Evolutionary conservation across 495 filamentous ascomycete species (phyloP).

Genomic region (Tuber melanosporum): DNA sequence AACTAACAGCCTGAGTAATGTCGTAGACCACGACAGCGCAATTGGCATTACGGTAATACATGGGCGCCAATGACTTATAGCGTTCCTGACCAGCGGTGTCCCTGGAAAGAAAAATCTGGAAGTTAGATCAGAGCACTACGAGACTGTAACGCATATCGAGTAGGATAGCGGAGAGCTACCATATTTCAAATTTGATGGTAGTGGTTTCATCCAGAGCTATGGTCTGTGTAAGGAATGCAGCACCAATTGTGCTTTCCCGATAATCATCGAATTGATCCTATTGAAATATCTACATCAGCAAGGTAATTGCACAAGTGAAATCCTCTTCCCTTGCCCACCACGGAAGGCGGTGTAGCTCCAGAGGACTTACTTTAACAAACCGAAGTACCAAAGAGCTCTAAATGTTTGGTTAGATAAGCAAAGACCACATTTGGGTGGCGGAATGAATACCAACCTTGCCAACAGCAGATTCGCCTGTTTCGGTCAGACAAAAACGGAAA

Average conservation of each 20-base stretch:
- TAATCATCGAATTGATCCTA: constrained; percentile 99
- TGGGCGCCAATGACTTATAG: constrained; percentile 96
- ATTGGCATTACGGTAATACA: constrained; percentile 99
- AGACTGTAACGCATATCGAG: constrained; percentile 1
- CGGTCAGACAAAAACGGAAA: neutral
- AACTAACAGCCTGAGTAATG: constrained; percentile 91
- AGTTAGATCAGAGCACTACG: constrained; percentile 15
- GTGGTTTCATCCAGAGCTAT: constrained; percentile 95
- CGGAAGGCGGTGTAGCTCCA: neutral
- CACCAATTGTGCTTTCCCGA: constrained; percentile 97
- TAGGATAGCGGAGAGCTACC: constrained; percentile 46
- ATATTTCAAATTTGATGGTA: constrained; percentile 99
- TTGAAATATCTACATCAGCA: constrained; percentile 14
- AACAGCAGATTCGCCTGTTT: constrained; percentile 87
- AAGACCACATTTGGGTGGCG: constrained; percentile 12
- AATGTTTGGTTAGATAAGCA: constrained; percentile 45
- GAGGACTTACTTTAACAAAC: constrained; percentile 79
- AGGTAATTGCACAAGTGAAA: constrained; percentile 3
- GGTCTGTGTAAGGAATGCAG: constrained; percentile 96
- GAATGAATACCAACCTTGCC: constrained; percentile 67
- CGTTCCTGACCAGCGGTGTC: constrained; percentile 97
- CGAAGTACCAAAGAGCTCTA: constrained; percentile 94
- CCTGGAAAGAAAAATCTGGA: constrained; percentile 22
- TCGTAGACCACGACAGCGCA: constrained; percentile 98
- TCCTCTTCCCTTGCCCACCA: neutral